phyloP scores from a whole-genome alignment of 2,329 filamentous ascomycete genomes.

The Emergomyces orientalis region DNA sequence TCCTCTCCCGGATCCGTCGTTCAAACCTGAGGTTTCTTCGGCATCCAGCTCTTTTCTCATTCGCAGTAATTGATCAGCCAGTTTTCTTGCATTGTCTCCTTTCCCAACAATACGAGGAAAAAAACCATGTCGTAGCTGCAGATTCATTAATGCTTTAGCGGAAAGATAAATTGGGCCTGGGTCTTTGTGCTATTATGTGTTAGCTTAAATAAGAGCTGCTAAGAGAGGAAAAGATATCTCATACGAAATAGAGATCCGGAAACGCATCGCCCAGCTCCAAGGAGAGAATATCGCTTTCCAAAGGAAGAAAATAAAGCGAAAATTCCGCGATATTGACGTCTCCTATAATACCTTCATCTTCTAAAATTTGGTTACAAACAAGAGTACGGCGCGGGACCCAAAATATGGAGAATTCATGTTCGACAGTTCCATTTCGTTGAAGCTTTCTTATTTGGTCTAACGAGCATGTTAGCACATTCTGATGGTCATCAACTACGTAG shows the following conservation, averaged over 20 bases:
- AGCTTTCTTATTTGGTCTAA: constrained; percentile 84
- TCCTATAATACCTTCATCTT: constrained; percentile 85
- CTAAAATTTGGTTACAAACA: constrained; percentile 81
- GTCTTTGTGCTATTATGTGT: constrained; percentile 57
- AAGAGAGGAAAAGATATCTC: constrained; percentile 15
- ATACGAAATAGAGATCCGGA: constrained; percentile 69
- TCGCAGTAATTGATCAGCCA: constrained; percentile 76
- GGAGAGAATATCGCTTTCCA: constrained; percentile 85
- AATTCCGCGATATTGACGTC: constrained; percentile 85
- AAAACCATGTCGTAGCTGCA: constrained; percentile 83
- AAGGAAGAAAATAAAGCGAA: constrained; percentile 77
- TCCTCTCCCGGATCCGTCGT: constrained; percentile 48
- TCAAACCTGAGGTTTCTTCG: constrained; percentile 57
- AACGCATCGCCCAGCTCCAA: constrained; percentile 84
- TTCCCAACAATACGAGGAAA: constrained; percentile 94
- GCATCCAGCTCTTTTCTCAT: constrained; percentile 89
- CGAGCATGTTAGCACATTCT: constrained; percentile 49
- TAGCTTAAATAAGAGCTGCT: constrained; percentile 17
- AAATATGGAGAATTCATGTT: constrained; percentile 94
- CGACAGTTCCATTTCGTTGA: constrained; percentile 74
- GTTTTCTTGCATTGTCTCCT: constrained; percentile 81
- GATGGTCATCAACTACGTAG: constrained; percentile 41
- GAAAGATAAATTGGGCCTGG: constrained; percentile 82
- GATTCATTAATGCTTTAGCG: constrained; percentile 84
- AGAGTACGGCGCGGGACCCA: constrained; percentile 90